Base-by-base conservation (phyloP, 148 eudicot species). In the Chenopodium quinoa region DNA sequence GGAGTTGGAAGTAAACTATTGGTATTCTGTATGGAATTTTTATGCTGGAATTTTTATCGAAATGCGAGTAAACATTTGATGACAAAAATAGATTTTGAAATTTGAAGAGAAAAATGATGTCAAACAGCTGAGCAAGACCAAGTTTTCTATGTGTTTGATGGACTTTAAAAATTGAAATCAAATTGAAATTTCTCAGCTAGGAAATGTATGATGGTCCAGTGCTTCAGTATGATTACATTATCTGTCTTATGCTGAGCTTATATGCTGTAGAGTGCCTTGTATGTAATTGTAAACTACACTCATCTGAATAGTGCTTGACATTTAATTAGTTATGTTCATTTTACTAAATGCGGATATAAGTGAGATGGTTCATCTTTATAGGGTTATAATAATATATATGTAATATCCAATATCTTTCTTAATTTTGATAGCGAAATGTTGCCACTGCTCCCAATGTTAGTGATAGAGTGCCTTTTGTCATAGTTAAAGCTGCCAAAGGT, bases 361-460 rank as follows among this genome's bases (percentile, higher is more conserved):
- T 52, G n/a, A 64, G 76, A 19, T 71, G 22, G 46, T 60, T 80
- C 67, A 63, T 58, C 73, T 84, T 48, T 29, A 22, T 54, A 78
- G 79, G 32, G 69, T 65, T 34, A 56, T 40, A 6, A 19, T 44
- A 23, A 58, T 0, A 34, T 27, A 32, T 37, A 54, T 46, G 63
- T 40, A 31, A 71, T 63, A 69, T n/a, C 63, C 8, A 46, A 48
- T 79, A 60, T 34, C 52, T 71, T 80, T 47, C 60, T 82, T 78
- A 34, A 5, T 40, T 50, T 79, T 85, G 78, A 80, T 85, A 96
- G 99, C 76, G 99, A 84, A 98, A 96, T 92, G 97, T 98, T 86
- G 99, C 98, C 79, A 96, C 98, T 79, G 99, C 99, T 82, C 99
- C 99, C 75, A 88, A 85, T 84, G 95, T 96, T 86, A 98, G 99